A percentile compares a stretch with the other conserved stretches of the same genome.
phyloP scores from a whole-genome alignment of 768 basidiomycete genomes.

The Postia placenta region DNA sequence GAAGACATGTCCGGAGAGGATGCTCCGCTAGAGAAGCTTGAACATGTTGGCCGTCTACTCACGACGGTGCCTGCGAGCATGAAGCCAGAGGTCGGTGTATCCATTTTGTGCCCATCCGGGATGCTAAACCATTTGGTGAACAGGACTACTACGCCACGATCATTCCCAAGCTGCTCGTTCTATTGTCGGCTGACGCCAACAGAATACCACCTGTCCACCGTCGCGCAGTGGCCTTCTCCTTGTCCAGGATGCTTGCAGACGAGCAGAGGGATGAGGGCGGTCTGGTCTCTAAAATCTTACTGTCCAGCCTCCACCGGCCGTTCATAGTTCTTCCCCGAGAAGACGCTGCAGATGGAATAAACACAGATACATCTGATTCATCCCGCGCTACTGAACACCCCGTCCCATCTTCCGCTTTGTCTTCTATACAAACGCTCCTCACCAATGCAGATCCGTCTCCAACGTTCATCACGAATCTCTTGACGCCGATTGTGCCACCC shows the following conservation, averaged over 20 bases:
- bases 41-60: slow-evolving; percentile 63
- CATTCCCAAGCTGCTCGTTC: slow-evolving; percentile 46
- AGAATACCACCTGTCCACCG: slow-evolving; percentile 38
- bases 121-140: neutral
- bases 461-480: slow-evolving; percentile 47
- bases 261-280: slow-evolving; percentile 22
- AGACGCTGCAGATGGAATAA: neutral
- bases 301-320: slow-evolving; percentile 48
- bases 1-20: slow-evolving; percentile 44
- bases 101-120: neutral
- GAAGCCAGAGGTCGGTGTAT: slow-evolving; percentile 43
- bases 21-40: slow-evolving; percentile 60
- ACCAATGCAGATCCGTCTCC: slow-evolving; percentile 81
- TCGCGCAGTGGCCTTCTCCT: slow-evolving; percentile 59
- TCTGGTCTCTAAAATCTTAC: slow-evolving; percentile 24
- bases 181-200: slow-evolving; percentile 35
- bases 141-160: slow-evolving; percentile 61
- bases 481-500: slow-evolving; percentile 62
- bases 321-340: slow-evolving; percentile 27
- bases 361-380: neutral
- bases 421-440: slow-evolving; percentile 48
- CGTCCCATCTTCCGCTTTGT: slow-evolving; percentile 38
- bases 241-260: slow-evolving; percentile 56
- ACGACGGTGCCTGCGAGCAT: slow-evolving; percentile 54
- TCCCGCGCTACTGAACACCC: slow-evolving; percentile 7